Evolutionary conservation across 345 rosid species (phyloP).

Genomic region (Alliaria petiolata): DNA sequence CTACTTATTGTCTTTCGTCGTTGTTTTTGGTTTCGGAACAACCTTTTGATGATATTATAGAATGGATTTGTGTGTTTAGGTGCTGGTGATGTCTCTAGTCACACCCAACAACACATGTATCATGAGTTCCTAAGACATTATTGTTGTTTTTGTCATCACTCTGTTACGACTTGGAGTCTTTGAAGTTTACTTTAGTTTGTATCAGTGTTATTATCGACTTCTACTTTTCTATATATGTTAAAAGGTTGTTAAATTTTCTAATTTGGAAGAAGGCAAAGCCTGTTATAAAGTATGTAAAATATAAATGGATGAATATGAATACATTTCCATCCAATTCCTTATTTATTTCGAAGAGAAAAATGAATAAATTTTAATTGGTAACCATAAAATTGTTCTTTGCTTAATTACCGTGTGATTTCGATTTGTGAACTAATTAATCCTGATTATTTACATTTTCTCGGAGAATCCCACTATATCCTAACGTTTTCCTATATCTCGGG

Average conservation of each 20-base stretch:
- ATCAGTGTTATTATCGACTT: not conserved
- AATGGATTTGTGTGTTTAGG: conserved; percentile 15
- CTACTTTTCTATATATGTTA: not conserved
- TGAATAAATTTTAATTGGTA: too few species aligned
- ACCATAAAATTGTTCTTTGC: not conserved
- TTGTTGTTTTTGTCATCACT: not conserved
- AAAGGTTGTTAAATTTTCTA: not conserved
- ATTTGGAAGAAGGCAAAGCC: not conserved
- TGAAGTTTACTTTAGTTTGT: not conserved
- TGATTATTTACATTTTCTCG: not conserved
- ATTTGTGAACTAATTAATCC: not conserved
- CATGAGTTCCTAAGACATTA: not conserved
- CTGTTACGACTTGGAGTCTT: not conserved
- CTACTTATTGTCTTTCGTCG: not conserved
- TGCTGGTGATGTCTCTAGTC: conserved; percentile 16
- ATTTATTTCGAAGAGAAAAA: not conserved
- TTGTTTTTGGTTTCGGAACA: not conserved
- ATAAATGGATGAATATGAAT: not conserved
- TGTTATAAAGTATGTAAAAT: not conserved
- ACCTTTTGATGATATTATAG: not conserved
- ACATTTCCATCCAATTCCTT: not conserved
- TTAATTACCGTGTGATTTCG: not conserved
- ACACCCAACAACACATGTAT: conserved; percentile 10
- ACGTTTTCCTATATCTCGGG: conserved; percentile 18
- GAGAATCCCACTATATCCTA: conserved; percentile 17